Evolutionary conservation across 2,329 filamentous ascomycete species (phyloP).

Genomic region (Penicillium sp.): DNA sequence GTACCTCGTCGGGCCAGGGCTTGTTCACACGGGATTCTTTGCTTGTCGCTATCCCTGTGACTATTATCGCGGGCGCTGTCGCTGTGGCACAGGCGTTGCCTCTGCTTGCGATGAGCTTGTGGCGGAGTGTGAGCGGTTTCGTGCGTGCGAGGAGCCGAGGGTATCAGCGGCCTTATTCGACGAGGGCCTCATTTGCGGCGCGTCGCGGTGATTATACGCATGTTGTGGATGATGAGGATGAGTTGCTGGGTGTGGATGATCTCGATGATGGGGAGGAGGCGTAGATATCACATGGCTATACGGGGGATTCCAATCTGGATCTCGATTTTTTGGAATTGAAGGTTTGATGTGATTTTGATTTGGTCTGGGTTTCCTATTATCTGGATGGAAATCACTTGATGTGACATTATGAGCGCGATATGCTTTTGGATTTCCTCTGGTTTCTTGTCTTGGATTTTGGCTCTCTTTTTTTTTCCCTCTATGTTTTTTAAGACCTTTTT

Average conservation of each 20-base stretch:
- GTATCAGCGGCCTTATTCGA: constrained; percentile 74
- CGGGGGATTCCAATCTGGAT: neutral
- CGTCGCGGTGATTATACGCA: constrained; percentile 84
- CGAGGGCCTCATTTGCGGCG: constrained; percentile 83
- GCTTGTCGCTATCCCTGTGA: constrained; percentile 80
- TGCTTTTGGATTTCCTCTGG: neutral
- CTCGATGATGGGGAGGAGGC: constrained; percentile 78
- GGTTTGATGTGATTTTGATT: neutral
- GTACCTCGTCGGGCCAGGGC: constrained; percentile 31
- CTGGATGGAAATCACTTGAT: constrained; percentile 19
- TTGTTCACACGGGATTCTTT: constrained; percentile 71
- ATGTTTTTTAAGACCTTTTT: neutral
- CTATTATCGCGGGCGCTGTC: constrained; percentile 79
- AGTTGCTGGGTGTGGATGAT: constrained; percentile 82
- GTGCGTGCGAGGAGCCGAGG: constrained; percentile 53
- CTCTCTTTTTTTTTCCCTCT: neutral
- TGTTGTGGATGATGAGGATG: constrained; percentile 92
- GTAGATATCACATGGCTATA: constrained; percentile 19
- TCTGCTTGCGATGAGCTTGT: constrained; percentile 71
- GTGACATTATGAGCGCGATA: constrained; percentile 27
- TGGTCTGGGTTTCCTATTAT: neutral
- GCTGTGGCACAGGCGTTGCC: constrained; percentile 73
- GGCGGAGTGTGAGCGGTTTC: constrained; percentile 64
- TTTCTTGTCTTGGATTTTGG: neutral
- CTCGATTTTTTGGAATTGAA: neutral